These are phyloP conservation scores for Saturnispora kantuleensis DNA, from an alignment of 805 yeast species.

Conservation along the genomic window DNA sequence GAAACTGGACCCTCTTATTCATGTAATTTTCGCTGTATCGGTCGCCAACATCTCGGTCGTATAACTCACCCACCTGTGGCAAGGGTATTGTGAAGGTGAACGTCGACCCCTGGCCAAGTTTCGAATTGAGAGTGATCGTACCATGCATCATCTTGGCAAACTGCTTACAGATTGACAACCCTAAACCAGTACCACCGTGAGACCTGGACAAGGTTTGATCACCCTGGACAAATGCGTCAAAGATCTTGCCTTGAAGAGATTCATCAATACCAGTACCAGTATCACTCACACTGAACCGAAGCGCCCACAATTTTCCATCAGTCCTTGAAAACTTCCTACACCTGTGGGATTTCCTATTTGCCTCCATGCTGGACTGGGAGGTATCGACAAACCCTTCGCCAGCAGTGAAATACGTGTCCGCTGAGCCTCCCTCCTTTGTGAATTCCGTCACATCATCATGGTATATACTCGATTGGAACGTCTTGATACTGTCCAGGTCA, in stretches of 20 bases:
- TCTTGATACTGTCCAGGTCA: slow-evolving; percentile 17
- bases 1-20: slow-evolving; percentile 33
- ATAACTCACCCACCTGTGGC: slow-evolving; percentile 50
- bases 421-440: slow-evolving; percentile 21
- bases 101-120: slow-evolving; percentile 73
- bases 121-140: slow-evolving; percentile 61
- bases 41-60: slow-evolving; percentile 31
- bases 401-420: slow-evolving; percentile 15
- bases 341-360: slow-evolving; percentile 11
- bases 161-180: slow-evolving; percentile 81
- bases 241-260: slow-evolving; percentile 69
- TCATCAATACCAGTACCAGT: slow-evolving; percentile 94
- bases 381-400: slow-evolving; percentile 11
- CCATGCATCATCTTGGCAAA: slow-evolving; percentile 84
- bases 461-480: slow-evolving; percentile 26
- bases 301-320: slow-evolving; percentile 36
- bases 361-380: slow-evolving; percentile 17
- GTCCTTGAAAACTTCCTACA: slow-evolving; percentile 15
- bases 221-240: slow-evolving; percentile 96
- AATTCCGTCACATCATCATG: slow-evolving; percentile 34
- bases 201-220: slow-evolving; percentile 87
- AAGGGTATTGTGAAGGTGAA: slow-evolving; percentile 75
- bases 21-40: slow-evolving; percentile 52
- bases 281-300: slow-evolving; percentile 70
- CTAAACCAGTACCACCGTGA: slow-evolving; percentile 94